Base-by-base conservation (phyloP, 768 basidiomycete species). In the Mrakia blollopis region DNA sequence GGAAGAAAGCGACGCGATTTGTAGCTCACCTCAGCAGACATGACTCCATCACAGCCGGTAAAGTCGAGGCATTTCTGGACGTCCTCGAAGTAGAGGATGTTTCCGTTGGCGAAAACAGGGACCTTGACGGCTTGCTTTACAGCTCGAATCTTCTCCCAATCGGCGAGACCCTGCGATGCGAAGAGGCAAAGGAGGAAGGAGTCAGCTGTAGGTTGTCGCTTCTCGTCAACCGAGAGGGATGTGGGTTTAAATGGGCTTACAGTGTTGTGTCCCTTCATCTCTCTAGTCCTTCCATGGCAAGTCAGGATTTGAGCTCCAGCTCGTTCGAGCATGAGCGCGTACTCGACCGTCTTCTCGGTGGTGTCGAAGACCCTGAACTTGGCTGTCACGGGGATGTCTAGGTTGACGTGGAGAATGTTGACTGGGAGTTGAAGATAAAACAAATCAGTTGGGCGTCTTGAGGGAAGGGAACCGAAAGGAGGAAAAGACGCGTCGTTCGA, bases 71-170 rank as follows among this genome's bases (percentile, higher is more conserved):
- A 98, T 16, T 86, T 85, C 71, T 87, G 86, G 67, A 98, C 88
- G 83, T 98, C 95, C n/a, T 89, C 87, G 62, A 91, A 88, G 83
- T 90, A 93, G 18, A 98, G 89, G 77, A 98, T 89, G 83, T 98
- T 98, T 39, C 97, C 97, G 83, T 99, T 99, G 0, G 96, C 95
- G 82, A 99, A 92, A 6, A 99, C 94, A 4, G 95, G 96, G 0
- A 99, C 88, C 0, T 88, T 89, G 52, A 98, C 92, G 0, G 92
- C 92, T 80, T 91, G 83, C 83, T 95, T 97, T 80, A 99, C 94
- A 0, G 93, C 92, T 11, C 87, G 88, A 81, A 99, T 98, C 83
- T 97, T 91, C 35, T 85, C 85, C 91, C 92, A 97, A 80, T 93
- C 92, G 9, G 94, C 94, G 16, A 95, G 83, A 25, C 94, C 94